phyloP scores from a whole-genome alignment of 345 rosid genomes.

The Lepidium africanum region DNA sequence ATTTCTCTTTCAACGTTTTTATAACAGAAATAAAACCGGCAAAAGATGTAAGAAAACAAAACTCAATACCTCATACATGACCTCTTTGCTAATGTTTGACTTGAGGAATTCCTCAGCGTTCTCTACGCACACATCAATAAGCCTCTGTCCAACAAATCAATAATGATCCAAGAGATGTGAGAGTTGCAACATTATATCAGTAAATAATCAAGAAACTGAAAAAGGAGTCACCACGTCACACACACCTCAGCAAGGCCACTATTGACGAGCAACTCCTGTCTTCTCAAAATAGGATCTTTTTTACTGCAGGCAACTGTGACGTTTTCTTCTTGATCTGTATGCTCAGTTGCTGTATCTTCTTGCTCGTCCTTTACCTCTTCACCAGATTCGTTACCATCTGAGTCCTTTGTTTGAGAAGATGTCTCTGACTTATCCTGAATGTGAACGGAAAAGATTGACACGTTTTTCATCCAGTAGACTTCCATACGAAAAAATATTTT shows the following conservation, averaged over 20 bases:
- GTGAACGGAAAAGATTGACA: neutral
- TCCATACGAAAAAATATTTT: neutral
- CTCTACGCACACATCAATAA: constrained; percentile 58
- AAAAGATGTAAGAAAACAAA: neutral
- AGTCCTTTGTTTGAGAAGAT: constrained; percentile 28
- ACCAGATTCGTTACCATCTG: constrained; percentile 29
- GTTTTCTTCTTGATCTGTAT: constrained; percentile 26
- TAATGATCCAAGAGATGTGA: constrained; percentile 1
- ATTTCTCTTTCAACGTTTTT: neutral
- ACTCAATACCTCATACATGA: constrained; percentile 61
- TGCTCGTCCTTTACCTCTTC: constrained; percentile 24
- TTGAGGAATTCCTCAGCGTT: constrained; percentile 57
- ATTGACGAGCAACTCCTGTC: constrained; percentile 64
- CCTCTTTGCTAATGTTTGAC: constrained; percentile 74
- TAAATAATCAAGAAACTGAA: neutral
- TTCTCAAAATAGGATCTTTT: constrained; percentile 67
- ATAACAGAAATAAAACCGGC: neutral
- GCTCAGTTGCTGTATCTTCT: constrained; percentile 21
- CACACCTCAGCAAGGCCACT: constrained; percentile 95
- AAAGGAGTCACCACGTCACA: neutral
- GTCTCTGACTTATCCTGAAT: constrained; percentile 46
- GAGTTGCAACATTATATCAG: neutral
- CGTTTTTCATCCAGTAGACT: neutral
- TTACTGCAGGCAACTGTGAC: constrained; percentile 46
- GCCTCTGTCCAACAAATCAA: constrained; percentile 48